Conservation (phyloP, 2,329 filamentous ascomycete species). For the Diaporthe helianthi region DNA sequence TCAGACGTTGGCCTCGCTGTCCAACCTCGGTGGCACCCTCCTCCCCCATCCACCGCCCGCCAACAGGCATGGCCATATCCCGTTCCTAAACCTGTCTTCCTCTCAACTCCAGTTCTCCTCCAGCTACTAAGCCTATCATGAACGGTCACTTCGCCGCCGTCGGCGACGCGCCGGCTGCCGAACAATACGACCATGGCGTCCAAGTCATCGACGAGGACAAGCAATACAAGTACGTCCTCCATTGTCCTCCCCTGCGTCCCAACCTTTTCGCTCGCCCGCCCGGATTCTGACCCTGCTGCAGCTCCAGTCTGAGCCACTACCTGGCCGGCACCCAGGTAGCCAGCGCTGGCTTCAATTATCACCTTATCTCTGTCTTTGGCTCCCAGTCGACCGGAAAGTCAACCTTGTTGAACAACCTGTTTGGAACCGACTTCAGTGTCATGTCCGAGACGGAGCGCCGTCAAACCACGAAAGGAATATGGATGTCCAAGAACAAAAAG, state of each 20-base stretch:
- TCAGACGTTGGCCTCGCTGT: constrained; percentile 22
- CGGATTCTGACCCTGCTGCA: constrained; percentile 47
- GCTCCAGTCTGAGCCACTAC: constrained; percentile 80
- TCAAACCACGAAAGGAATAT: constrained; percentile 99
- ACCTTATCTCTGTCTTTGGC: constrained; percentile 98
- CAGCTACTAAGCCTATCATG: constrained; percentile 51
- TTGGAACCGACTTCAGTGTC: constrained; percentile 94
- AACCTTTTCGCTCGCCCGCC: constrained; percentile 8
- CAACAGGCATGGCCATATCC: constrained; percentile 34
- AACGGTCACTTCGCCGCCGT: constrained; percentile 83
- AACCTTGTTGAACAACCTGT: constrained; percentile 93
- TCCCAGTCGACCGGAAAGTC: constrained; percentile 99
- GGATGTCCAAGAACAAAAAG: constrained; percentile 97
- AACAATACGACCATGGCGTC: constrained; percentile 88
- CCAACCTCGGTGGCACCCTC: constrained; percentile 9
- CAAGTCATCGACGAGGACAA: constrained; percentile 98
- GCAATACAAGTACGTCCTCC: constrained; percentile 82
- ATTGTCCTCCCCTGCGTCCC: constrained; percentile 33
- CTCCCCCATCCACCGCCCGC: constrained; percentile 5
- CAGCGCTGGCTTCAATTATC: constrained; percentile 96
- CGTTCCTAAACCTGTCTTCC: constrained; percentile 21
- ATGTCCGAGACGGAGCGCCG: constrained; percentile 95
- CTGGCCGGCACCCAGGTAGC: constrained; percentile 81
- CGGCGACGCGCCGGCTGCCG: constrained; percentile 68
- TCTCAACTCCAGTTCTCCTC: background rate